Conservation (phyloP, 306 rosid species). For the Pyrus betulifolia region DNA sequence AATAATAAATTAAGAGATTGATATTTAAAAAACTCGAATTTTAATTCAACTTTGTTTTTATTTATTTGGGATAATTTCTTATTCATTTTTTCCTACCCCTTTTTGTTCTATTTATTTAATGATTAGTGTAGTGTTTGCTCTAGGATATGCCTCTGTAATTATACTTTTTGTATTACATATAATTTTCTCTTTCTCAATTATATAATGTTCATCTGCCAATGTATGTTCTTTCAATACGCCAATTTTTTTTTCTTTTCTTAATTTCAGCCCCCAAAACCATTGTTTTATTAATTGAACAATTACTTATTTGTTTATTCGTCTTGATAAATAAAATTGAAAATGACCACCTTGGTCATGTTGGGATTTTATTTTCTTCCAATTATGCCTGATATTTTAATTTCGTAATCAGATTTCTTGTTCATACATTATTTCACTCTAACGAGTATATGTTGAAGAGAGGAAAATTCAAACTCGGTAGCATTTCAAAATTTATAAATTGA, state of each 20-base stretch:
- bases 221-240: not conserved
- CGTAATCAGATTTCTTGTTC: no score
- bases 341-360: not conserved
- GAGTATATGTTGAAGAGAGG: no score
- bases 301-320: not conserved
- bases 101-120: not conserved
- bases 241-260: no score
- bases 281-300: no score
- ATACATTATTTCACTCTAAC: no score
- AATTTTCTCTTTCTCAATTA: not conserved
- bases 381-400: not conserved
- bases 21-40: not conserved
- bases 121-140: not conserved
- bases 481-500: no score
- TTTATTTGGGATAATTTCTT: not conserved
- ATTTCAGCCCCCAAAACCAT: no score
- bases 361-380: not conserved
- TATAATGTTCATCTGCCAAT: not conserved
- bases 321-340: no score
- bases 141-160: not conserved
- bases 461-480: no score
- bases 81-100: not conserved
- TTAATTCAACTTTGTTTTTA: not conserved
- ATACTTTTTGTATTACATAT: not conserved
- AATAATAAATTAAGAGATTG: slow-evolving; percentile 18